Percentiles rank a stretch among this genome's conserved stretches.
phyloP scores from a whole-genome alignment of 2,329 filamentous ascomycete genomes.

The Exophiala sp. region DNA sequence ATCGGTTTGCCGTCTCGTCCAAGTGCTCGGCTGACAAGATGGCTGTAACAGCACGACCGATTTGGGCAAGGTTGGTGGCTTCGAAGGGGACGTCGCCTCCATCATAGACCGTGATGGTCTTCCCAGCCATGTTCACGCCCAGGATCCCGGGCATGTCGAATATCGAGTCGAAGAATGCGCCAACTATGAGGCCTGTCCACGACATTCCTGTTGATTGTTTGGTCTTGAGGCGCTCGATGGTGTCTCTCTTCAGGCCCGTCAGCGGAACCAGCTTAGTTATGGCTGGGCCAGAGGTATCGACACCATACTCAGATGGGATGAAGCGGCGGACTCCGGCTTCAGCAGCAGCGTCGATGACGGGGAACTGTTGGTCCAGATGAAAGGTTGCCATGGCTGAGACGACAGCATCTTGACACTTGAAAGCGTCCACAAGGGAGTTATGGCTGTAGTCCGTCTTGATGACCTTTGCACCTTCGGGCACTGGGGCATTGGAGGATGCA shows the following conservation, averaged over 20 bases:
- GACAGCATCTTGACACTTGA: conserved; percentile 31
- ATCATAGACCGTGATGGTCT: conserved; percentile 30
- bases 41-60: conserved; percentile 32
- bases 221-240: conserved; percentile 52
- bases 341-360: conserved; percentile 34
- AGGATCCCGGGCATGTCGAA: conserved; percentile 31
- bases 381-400: conserved; percentile 20
- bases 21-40: conserved; percentile 45
- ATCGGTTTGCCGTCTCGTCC: conserved; percentile 55
- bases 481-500: conserved; percentile 20
- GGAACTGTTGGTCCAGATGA: conserved; percentile 29
- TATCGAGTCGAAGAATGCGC: conserved; percentile 60
- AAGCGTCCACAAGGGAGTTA: conserved; percentile 25
- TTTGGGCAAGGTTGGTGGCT: conserved; percentile 20
- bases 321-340: conserved; percentile 34
- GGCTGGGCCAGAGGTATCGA: conserved; percentile 29
- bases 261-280: conserved; percentile 30
- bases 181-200: conserved; percentile 59
- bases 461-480: conserved; percentile 24
- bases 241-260: conserved; percentile 29
- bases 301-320: conserved; percentile 35
- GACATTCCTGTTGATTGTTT: conserved; percentile 48
- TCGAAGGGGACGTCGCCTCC: conserved; percentile 24
- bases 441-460: conserved; percentile 30
- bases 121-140: conserved; percentile 32